Base-by-base conservation (phyloP, 2,329 filamentous ascomycete species). In the Cryphonectria parasitica region DNA sequence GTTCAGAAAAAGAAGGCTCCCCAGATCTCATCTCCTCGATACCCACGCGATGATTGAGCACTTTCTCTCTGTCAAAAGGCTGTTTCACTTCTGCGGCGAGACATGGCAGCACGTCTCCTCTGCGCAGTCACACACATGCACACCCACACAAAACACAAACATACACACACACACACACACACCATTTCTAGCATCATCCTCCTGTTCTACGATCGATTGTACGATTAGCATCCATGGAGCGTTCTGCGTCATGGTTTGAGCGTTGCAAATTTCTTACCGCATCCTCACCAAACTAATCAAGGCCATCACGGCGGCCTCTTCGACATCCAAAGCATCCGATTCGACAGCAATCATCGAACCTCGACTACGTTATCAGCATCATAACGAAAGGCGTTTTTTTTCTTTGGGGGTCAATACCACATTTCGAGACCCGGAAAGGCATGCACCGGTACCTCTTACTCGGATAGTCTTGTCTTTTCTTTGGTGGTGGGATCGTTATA, bases 1-100 rank as follows among this genome's bases (percentile, higher is more conserved):
- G 76, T 77, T 74, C 76, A 78, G 77, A 76, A 77, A 76, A 77
- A 76, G 72, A 69, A 69, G 71, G 69, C 61, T 66, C 67, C 62
- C 56, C 66, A 68, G 49, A 66, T 43, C 25, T 67, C 63, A 64
- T 71, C 56, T 63, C 69, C 34, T 63, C 65, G 63, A 52, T 61
- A 66, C 36, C 36, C 43, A 68, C 54, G n/a, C 66, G 41, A 68
- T 67, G 41, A 63, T 63, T 56, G 70, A 69, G 67, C 54, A 22
- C 49, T 49, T 61, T 34, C 34, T 34, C 54, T 41, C 36, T 63
- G 36, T 39, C 11, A 39, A 66, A 49, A 62, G 68, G 34, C 54
- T 68, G 43, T 63, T 41, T 67, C 36, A 36, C 43, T 62, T 54
- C 13, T 68, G 31, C 43, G 63, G 19, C 54, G 62, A 54, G 68